Base-by-base conservation (phyloP, 1,139 yeast genomes). In the Zygoascus meyerae region DNA sequence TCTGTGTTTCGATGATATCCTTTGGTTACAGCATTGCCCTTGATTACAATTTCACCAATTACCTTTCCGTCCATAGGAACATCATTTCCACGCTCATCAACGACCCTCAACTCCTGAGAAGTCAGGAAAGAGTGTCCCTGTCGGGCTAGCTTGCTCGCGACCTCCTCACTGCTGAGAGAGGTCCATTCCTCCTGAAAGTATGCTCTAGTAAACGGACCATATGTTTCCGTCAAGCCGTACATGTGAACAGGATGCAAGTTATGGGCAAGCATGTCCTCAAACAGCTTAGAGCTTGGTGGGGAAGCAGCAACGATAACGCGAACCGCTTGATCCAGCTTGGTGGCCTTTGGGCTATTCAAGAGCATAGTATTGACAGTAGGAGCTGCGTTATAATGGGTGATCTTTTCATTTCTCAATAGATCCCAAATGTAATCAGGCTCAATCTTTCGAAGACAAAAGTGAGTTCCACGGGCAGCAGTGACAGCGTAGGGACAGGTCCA, bases 171-270 rank as follows among this genome's bases (percentile, higher is more conserved):
- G 34, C 61, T 55, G 28, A 59, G 52, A n/a, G 46, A 44, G 32
- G 57, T 52, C 70, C 70, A 66, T 31, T 61, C 65, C 40, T 63
- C 61, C 21, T 36, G 40, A 49, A 59, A 62, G 49, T 66, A 65
- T 16, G 63, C 55, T 37, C 65, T 53, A 12, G 68, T 63, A 45
- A 63, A 62, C 5, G 71, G 71, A 5, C 71, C 71, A 42, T 66
- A 67, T 3, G 71, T 67, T 55, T 67, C 71, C 2, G 94, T 84
- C 52, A 83, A 69, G 1, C 95, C 95, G 61, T 84, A 85, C 46
- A 89, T 87, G 65, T 84, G 92, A 29, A 67, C 67, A 7, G 71
- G 70, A 40, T 52, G 52, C 30, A 67, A 57, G 49, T 66, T 66
- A 46, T 57, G 56, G 16, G 57, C 51, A 37, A 63, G 55, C 70